A percentile compares a stretch with the other conserved stretches of the same genome.
Evolutionary conservation across 2,329 filamentous ascomycete genomes (phyloP).

Genomic region (Scleromitrula shiraiana): DNA sequence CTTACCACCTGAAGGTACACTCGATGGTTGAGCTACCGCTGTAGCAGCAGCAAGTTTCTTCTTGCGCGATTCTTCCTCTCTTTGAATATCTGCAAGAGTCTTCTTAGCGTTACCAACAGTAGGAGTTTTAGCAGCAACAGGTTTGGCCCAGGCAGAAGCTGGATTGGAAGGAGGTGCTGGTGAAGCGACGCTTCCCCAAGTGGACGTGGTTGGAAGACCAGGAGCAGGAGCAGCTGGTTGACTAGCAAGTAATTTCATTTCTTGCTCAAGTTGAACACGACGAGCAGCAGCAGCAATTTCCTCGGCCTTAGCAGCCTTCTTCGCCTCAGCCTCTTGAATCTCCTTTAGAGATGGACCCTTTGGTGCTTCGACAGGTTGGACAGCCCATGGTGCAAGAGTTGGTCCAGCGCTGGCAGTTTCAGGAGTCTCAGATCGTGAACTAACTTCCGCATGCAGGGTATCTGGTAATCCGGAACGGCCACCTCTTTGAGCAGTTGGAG

Average conservation of each 20-base stretch:
- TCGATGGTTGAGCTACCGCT: slow-evolving; percentile 34
- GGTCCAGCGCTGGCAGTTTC: slow-evolving; percentile 43
- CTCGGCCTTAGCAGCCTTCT: slow-evolving; percentile 83
- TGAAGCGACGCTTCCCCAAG: slow-evolving; percentile 51
- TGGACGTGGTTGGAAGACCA: slow-evolving; percentile 79
- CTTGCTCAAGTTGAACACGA: slow-evolving; percentile 72
- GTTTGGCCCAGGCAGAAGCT: slow-evolving; percentile 41
- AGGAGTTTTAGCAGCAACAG: slow-evolving; percentile 34
- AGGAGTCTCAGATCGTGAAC: slow-evolving; percentile 74
- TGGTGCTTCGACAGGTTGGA: slow-evolving; percentile 65
- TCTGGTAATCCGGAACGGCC: slow-evolving; percentile 79
- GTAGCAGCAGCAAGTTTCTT: slow-evolving; percentile 46
- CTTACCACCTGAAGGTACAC: slow-evolving; percentile 54
- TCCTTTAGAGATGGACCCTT: slow-evolving; percentile 91
- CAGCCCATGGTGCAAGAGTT: slow-evolving; percentile 90
- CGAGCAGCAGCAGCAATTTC: slow-evolving; percentile 71
- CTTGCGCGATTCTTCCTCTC: slow-evolving; percentile 89
- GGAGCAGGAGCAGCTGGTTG: slow-evolving; percentile 58
- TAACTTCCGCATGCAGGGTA: slow-evolving; percentile 50
- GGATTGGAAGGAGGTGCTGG: slow-evolving; percentile 23
- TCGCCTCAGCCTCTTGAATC: slow-evolving; percentile 92
- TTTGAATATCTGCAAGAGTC: slow-evolving; percentile 91
- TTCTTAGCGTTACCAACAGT: slow-evolving; percentile 54
- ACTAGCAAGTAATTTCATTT: slow-evolving; percentile 47
- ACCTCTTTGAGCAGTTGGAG: slow-evolving; percentile 79